phyloP scores from a whole-genome alignment of 1,284 basidiomycete species.

The Ganoderma multipileum region DNA sequence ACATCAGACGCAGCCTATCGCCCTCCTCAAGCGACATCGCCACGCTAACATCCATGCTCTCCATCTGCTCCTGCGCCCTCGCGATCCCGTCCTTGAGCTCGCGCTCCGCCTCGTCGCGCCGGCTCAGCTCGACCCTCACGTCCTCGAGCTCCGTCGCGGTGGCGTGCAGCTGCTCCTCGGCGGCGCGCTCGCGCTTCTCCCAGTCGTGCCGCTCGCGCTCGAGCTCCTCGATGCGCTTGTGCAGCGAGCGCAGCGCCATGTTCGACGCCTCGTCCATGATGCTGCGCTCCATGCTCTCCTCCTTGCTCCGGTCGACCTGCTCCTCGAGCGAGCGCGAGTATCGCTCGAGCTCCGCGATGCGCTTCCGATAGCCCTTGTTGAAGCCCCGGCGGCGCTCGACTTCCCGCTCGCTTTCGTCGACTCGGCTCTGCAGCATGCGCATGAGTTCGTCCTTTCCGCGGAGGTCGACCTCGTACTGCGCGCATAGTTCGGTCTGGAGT shows the following conservation, averaged over 20 bases:
- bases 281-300: constrained; percentile 73
- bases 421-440: constrained; percentile 58
- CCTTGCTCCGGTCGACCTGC: constrained; percentile 69
- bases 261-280: constrained; percentile 81
- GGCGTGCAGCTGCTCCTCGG: constrained; percentile 35
- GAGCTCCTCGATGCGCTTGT: constrained; percentile 64
- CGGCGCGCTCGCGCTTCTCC: constrained; percentile 48
- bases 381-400: constrained; percentile 60
- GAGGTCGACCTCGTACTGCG: constrained; percentile 77
- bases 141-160: constrained; percentile 51
- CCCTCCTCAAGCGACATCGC: constrained; percentile 43
- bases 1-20: constrained; percentile 45
- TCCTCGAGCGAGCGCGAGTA: constrained; percentile 69
- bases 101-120: constrained; percentile 56
- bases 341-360: constrained; percentile 72
- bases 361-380: constrained; percentile 72
- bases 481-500: constrained; percentile 70
- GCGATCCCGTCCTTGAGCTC: constrained; percentile 58
- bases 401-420: constrained; percentile 64
- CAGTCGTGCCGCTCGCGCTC: constrained; percentile 65
- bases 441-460: constrained; percentile 74
- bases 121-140: constrained; percentile 56
- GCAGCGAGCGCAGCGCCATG: constrained; percentile 70
- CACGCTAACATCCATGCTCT: constrained; percentile 48
- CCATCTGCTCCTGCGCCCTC: constrained; percentile 64